Evolutionary conservation across 352 stramenopile genomes (phyloP), one percentile per base, ranked within the genome.

Genomic region (Pythium graminicola): DNA sequence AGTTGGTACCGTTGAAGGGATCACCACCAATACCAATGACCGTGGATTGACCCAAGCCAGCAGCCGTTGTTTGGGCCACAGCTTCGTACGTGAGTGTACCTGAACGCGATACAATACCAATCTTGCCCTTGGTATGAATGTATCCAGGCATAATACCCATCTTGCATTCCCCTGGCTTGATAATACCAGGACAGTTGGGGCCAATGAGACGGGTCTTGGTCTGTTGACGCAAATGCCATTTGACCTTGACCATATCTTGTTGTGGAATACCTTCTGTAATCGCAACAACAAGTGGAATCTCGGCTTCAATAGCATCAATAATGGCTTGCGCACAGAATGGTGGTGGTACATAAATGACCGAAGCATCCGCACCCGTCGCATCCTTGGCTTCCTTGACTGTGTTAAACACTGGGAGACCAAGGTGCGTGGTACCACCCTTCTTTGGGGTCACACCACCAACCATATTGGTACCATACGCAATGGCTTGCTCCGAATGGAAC

Each of bases 101-200:
- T 33, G 85, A 98, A 53, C 97, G 86, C 24, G 89, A 98, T n/a
- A 99, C 97, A 48, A 99, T 97, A 62, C 97, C 97, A 65, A 99
- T 98, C 74, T 98, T 99, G 46, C 97, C 97, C 55, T 84, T 83
- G 65, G 82, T 85, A 76, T 99, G 97, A 78, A 99, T 99, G 84
- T 99, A 98, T 47, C 96, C 97, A 50, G 97, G 97, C 97, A 99
- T 99, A 76, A 99, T 99, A 52, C 97, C 97, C 79, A 99, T 99
- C 76, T 99, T 99, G 72, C 95, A 99, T 80, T 99, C 97, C 41
- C 95, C 95, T 0, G 97, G 96, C 81, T 99, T 99, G 85, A 99
- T 99, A 66, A 99, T 99, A 60, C 97, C 97, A 28, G 97, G 97
- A 82, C 97, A 99, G 84, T 99, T 99, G 39, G 97, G 97, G 31